Base-by-base conservation (phyloP, 371 early-diverging fungal genomes). In the Saksenaea oblongispora region DNA sequence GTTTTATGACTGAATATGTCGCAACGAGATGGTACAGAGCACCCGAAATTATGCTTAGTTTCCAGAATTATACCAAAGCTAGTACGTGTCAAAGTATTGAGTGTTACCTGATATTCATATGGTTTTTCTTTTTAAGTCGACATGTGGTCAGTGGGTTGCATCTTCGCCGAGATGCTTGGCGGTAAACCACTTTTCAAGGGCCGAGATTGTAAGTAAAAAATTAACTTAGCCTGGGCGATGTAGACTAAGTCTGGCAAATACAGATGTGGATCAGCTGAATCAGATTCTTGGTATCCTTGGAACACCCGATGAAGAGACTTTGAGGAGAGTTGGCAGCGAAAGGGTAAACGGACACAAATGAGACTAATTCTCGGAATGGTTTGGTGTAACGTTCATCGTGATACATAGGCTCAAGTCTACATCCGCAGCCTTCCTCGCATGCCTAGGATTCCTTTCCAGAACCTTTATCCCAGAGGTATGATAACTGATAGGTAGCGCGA, bases 1-100 rank as follows among this genome's bases (percentile, higher is more conserved):
- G 94, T 1, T 95, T 95, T 69, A 92, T 97, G 94, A 96, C 96
- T 34, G 95, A 97, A 76, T 97, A 97, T 66, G 99, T 98, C 31
- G 95, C 98, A 47, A 99, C 99, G 0, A 84, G 99, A 66, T 99
- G 99, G 99, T 99, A 99, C 77, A 87, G 99, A 65, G 93, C 99
- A 11, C 99, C 99, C 27, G 99, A 99, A 76, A 93, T 99, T 62
- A 96, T 99, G 92, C 80, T 99, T 41, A 94, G 95, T 59, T 92
- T 93, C 77, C 89, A 92, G 66, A 88, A 84, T 58, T 99, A 99
- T 79, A 94, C 95, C 44, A 95, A 95, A 86, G 96, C 97, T 42
- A 95, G 93, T 93, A 85, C 70, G 89, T 87, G 5, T 26, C 28
- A 36, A 54, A 34, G 10, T 14, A 5, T 56, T 28, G 27, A 2